Conservation (phyloP, 2,329 filamentous ascomycete species). For the Aphanocladium album region DNA sequence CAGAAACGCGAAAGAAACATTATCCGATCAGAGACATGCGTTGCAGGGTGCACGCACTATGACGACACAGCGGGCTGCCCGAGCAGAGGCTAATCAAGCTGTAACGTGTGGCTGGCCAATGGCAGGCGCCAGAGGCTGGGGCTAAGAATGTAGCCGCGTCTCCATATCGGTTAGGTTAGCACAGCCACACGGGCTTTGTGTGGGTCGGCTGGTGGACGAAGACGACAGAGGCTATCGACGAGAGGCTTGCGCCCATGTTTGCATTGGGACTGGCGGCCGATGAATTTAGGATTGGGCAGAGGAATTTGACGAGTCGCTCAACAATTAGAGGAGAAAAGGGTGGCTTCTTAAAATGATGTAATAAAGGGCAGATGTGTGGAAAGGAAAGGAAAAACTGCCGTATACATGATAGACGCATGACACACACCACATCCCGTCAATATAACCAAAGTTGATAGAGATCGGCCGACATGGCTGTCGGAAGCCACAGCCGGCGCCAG, state of each 20-base stretch:
- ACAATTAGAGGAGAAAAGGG: too few species aligned
- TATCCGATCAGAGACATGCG: conserved; percentile 12
- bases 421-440: neutral
- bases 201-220: neutral
- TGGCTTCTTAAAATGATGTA: too few species aligned
- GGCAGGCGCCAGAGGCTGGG: neutral
- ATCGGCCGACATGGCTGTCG: conserved; percentile 6
- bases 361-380: too few species aligned
- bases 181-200: conserved; percentile 7
- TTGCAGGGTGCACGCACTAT: conserved; percentile 10
- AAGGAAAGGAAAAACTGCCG: neutral
- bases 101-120: conserved; percentile 2
- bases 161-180: neutral
- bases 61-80: conserved; percentile 11
- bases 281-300: neutral
- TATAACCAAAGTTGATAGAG: neutral
- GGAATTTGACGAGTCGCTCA: neutral
- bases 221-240: neutral
- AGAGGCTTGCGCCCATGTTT: neutral
- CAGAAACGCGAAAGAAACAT: neutral
- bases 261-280: neutral
- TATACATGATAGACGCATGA: neutral
- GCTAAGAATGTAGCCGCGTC: conserved; percentile 5
- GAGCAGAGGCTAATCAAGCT: neutral
- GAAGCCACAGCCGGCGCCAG: conserved; percentile 5